Evolutionary conservation across 176 grass and related monocot genomes (phyloP).

Genomic region (Oryza meridionalis): DNA sequence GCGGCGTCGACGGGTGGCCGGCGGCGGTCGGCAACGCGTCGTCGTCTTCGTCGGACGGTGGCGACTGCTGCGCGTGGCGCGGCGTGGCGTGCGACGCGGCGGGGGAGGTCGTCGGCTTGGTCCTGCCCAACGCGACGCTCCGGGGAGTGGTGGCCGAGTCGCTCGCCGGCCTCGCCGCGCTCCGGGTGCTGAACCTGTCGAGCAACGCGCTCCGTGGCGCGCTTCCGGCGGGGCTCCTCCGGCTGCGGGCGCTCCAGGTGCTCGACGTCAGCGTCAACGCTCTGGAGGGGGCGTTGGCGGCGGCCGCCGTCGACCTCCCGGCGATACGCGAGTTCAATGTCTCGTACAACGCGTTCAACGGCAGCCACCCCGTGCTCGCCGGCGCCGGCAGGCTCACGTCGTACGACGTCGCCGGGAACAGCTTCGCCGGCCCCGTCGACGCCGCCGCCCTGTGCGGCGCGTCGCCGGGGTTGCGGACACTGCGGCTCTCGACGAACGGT

Average conservation of each 20-base stretch:
- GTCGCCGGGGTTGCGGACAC: slow-evolving; percentile 1
- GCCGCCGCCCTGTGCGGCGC: slow-evolving; percentile 34
- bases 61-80: slow-evolving; percentile 45
- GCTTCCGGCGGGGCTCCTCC: slow-evolving; percentile 48
- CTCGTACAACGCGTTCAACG: slow-evolving; percentile 56
- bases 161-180: slow-evolving; percentile 38
- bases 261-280: slow-evolving; percentile 54
- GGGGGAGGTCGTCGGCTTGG: slow-evolving; percentile 26
- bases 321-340: slow-evolving; percentile 45
- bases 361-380: slow-evolving; percentile 42
- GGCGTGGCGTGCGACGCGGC: slow-evolving; percentile 33
- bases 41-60: neutral
- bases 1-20: slow-evolving; percentile 34
- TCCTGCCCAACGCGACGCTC: slow-evolving; percentile 48
- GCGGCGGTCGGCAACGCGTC: neutral
- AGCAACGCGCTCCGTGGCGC: slow-evolving; percentile 52
- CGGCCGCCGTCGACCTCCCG: slow-evolving; percentile 23
- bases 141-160: slow-evolving; percentile 27
- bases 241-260: slow-evolving; percentile 33
- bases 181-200: slow-evolving; percentile 60
- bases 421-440: slow-evolving; percentile 29
- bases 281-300: neutral
- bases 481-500: slow-evolving; percentile 55
- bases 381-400: slow-evolving; percentile 18
- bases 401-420: slow-evolving; percentile 52